Base-by-base conservation (phyloP, 805 yeast genomes). In the Zygosaccharomyces siamensis region DNA sequence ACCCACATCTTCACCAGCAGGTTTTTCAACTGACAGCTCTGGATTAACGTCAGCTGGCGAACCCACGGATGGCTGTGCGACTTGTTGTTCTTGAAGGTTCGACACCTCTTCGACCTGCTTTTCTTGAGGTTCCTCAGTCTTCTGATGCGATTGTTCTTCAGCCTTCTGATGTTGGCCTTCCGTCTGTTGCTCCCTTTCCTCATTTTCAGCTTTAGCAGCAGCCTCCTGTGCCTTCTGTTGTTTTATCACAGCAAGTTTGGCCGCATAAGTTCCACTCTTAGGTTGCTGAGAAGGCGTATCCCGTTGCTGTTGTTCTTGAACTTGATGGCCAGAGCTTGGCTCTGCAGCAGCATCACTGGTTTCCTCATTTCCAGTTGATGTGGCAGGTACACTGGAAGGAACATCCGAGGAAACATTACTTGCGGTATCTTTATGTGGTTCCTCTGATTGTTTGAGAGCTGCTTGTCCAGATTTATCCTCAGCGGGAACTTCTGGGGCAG, bases 1-100 rank as follows among this genome's bases (percentile, higher is more conserved):
- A 7, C 48, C 60, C 24, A 51, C 43, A 21, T 58, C 45, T 5
- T 58, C 59, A 23, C 55, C 55, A n/a, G 60, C 58, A 37, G 55
- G 43, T 20, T 57, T 53, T 41, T 42, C 53, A 16, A 47, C 44
- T 30, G 43, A 43, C 21, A 50, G 1, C 1, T 35, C 31, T 26
- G 24, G 16, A 8, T 26, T 23, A 30, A 12, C 33, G 5, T 42
- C 31, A 27, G 45, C 11, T 42, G 47, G 16, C 8, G 39, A 7
- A 20, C 55, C 52, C 6, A 61, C 60, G 31, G 42, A 28, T 12
- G 38, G 20, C 18, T 14, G 27, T 23, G 43, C 48, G 39, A 45
- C 20, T 18, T 18, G 20, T 18, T 18, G 3, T 3, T 18, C 20
- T 18, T 18, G 20, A 18, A 3, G 20, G 20, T 18, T 18, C 20